Percentiles rank a stretch among this genome's conserved stretches.
Conservation (phyloP, 1,284 basidiomycete genomes). For the Stereum hirsutum region DNA sequence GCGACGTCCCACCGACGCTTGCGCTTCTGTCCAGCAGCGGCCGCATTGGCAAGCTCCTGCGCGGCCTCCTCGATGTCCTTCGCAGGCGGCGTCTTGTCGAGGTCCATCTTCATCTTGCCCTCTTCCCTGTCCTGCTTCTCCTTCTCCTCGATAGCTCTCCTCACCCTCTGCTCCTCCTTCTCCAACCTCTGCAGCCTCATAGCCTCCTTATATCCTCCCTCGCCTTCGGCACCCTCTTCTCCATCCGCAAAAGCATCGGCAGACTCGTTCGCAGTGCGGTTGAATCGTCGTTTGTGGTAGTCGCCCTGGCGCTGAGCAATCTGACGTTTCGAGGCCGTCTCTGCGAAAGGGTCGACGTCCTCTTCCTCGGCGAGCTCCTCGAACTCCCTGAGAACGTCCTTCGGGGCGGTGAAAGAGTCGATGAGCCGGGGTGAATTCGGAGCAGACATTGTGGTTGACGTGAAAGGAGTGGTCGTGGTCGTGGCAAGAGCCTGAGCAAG, state of each 20-base stretch:
- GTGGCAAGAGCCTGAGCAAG: too few species aligned
- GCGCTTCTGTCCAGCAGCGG: conserved; percentile 52
- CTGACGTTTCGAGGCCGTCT: conserved; percentile 87
- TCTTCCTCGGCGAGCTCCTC: conserved; percentile 89
- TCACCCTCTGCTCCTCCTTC: conserved; percentile 86
- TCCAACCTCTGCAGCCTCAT: conserved; percentile 91
- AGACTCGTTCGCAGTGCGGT: conserved; percentile 69
- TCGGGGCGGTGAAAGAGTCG: conserved; percentile 86
- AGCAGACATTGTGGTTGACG: conserved; percentile 25
- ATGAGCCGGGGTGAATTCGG: conserved; percentile 40
- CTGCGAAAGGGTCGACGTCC: conserved; percentile 87
- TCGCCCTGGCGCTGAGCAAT: conserved; percentile 92
- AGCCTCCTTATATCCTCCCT: conserved; percentile 92
- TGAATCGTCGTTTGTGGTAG: conserved; percentile 92
- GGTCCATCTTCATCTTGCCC: conserved; percentile 73
- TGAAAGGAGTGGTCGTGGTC: too few species aligned
- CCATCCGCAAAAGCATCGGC: conserved; percentile 68
- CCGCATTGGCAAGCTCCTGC: conserved; percentile 47
- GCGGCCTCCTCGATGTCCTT: conserved; percentile 64
- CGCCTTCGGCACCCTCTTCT: conserved; percentile 57
- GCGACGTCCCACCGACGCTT: conserved; percentile 85
- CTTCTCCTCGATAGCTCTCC: conserved; percentile 83
- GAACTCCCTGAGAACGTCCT: conserved; percentile 93
- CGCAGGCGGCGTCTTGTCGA: conserved; percentile 83
- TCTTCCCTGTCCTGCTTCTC: conserved; percentile 74